Conservation (phyloP, 2,329 filamentous ascomycete genomes). For the Aspergillus sclerotialis region DNA sequence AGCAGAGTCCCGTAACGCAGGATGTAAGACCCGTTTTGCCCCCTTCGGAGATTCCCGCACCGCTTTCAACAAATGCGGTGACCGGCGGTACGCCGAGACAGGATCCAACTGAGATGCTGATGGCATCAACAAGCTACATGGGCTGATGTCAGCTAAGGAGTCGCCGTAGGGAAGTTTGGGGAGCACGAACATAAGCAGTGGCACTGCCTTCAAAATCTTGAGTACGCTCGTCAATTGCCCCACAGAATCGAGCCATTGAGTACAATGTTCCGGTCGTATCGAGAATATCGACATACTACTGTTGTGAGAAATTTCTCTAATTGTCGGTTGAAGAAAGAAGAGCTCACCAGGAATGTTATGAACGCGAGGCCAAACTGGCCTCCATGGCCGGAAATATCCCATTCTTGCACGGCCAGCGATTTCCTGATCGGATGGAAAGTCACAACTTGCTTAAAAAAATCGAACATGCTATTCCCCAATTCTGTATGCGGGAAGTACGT, state of each 20-base stretch:
- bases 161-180: too few relatives aligned
- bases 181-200: conserved; percentile 58
- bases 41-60: conserved; percentile 81
- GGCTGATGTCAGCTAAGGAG: too few relatives aligned
- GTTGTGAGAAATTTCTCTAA: not conserved
- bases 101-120: conserved; percentile 72
- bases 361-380: conserved; percentile 76
- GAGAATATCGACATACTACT: conserved; percentile 73
- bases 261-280: conserved; percentile 83
- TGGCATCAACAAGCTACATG: conserved; percentile 63
- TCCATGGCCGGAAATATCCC: conserved; percentile 61
- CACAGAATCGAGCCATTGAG: conserved; percentile 79
- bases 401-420: conserved; percentile 65
- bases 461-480: conserved; percentile 62
- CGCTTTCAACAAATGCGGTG: conserved; percentile 83
- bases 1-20: conserved; percentile 70
- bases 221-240: conserved; percentile 71
- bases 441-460: conserved; percentile 85
- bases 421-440: conserved; percentile 71
- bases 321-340: not conserved
- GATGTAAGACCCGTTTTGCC: conserved; percentile 79
- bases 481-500: conserved; percentile 73
- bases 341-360: conserved; percentile 63
- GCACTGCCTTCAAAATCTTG: conserved; percentile 84
- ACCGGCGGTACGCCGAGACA: conserved; percentile 73